Evolutionary conservation across 2,329 filamentous ascomycete genomes (phyloP).

Genomic region (Nemania sp.): DNA sequence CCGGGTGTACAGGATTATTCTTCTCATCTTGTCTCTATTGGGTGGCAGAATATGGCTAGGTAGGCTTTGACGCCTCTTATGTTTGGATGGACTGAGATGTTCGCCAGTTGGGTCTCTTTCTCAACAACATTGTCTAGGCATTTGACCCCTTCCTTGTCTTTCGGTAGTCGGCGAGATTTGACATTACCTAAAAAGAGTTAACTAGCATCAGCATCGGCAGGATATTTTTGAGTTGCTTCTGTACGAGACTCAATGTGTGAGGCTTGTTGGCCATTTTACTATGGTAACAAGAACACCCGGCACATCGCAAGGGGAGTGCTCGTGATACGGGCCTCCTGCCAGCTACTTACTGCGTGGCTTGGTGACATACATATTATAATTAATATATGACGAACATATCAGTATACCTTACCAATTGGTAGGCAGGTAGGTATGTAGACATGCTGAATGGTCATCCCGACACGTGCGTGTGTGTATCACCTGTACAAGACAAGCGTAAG

Average conservation of each 20-base stretch:
- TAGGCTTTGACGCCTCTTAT: neutral
- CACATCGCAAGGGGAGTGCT: constrained; percentile 3
- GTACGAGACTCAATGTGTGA: neutral
- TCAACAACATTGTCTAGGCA: neutral
- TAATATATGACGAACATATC: too few relatives aligned
- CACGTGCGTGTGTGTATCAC: neutral
- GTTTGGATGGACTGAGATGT: neutral
- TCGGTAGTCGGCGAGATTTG: neutral
- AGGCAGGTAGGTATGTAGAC: neutral
- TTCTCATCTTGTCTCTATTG: neutral
- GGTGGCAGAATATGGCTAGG: neutral
- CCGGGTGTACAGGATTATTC: constrained; percentile 2
- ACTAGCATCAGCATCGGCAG: neutral
- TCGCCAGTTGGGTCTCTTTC: neutral
- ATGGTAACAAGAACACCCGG: neutral
- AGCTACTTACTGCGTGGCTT: constrained; percentile 13
- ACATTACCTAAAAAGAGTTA: constrained; percentile 4
- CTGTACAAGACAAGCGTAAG: too few relatives aligned
- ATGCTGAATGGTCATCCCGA: neutral
- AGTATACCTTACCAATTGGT: too few relatives aligned
- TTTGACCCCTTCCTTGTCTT: neutral
- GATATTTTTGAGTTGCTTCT: neutral
- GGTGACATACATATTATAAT: too few relatives aligned
- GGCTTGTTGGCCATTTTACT: neutral
- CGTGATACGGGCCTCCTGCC: constrained; percentile 19